Conservation (phyloP, 192 early-diverging fungal genomes). For the Backusella luteola region DNA sequence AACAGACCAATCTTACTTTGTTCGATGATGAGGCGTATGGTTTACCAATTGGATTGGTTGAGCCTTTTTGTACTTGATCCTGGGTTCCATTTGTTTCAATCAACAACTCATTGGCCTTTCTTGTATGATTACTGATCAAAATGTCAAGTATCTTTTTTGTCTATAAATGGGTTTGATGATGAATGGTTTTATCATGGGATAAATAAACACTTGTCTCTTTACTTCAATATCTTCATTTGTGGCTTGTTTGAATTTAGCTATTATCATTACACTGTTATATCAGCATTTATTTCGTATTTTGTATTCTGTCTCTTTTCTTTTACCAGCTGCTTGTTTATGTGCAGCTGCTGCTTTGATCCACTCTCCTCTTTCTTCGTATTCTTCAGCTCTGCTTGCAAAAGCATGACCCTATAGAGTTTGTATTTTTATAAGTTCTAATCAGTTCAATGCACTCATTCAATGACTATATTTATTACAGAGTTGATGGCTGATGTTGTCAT, state of each 20-base stretch:
- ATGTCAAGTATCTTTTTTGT: not conserved
- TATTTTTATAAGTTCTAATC: not conserved
- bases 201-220: not conserved
- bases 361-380: slow-evolving; percentile 50
- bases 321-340: slow-evolving; percentile 69
- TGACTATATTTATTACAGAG: not conserved
- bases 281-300: not conserved
- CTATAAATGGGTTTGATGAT: no score
- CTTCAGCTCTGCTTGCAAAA: slow-evolving; percentile 63
- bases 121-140: slow-evolving; percentile 62
- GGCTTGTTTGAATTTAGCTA: slow-evolving; percentile 60
- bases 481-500: not conserved
- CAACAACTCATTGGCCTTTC: slow-evolving; percentile 63
- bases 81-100: slow-evolving; percentile 22
- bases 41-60: slow-evolving; percentile 14
- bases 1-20: not conserved
- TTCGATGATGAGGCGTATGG: slow-evolving; percentile 21
- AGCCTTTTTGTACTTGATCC: not conserved
- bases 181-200: no score
- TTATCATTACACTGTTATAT: not conserved
- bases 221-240: slow-evolving; percentile 59
- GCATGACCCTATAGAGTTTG: slow-evolving; percentile 54
- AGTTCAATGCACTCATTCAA: not conserved
- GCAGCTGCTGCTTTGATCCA: slow-evolving; percentile 59
- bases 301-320: slow-evolving; percentile 29